These are phyloP conservation scores for Phytopythium sindhum DNA, from an alignment of 352 stramenopile species.

Conservation along the genomic window DNA sequence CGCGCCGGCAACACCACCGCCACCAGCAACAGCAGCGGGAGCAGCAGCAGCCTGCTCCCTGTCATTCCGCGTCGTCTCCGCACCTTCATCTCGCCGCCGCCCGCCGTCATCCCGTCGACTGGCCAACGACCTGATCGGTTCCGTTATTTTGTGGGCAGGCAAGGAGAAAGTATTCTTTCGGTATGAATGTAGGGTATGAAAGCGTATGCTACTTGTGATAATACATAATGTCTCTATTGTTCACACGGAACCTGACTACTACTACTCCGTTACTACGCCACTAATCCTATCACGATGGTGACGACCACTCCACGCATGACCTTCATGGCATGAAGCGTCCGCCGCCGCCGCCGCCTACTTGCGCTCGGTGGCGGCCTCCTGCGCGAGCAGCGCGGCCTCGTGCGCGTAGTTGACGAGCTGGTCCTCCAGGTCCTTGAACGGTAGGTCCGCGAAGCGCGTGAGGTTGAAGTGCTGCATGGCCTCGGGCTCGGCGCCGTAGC, in stretches of 20 bases:
- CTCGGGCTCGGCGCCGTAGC: slow-evolving; percentile 42
- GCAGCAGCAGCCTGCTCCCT: background rate
- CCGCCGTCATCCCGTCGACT: background rate
- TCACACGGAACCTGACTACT: background rate
- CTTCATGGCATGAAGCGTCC: no score
- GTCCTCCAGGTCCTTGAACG: slow-evolving; percentile 46
- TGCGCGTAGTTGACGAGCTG: slow-evolving; percentile 50
- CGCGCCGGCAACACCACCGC: slow-evolving; percentile 9
- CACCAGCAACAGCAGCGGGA: background rate
- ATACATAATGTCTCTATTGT: background rate
- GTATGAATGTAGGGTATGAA: background rate
- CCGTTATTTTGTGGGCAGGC: background rate
- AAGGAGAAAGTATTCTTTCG: no score
- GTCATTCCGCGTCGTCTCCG: background rate
- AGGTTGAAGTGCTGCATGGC: slow-evolving; percentile 38
- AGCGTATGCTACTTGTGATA: background rate
- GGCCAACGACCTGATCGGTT: no score
- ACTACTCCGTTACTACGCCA: no score
- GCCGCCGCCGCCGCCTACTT: no score
- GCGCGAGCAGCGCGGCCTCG: slow-evolving; percentile 28
- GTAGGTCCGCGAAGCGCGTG: slow-evolving; percentile 31
- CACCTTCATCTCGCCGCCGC: background rate
- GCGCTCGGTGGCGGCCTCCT: slow-evolving; percentile 4
- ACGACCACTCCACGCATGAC: background rate
- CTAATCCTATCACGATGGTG: no score